These are phyloP conservation scores for Sarocladium brachiariae DNA, from an alignment of 2,329 filamentous ascomycete genomes.

Conservation along the genomic window DNA sequence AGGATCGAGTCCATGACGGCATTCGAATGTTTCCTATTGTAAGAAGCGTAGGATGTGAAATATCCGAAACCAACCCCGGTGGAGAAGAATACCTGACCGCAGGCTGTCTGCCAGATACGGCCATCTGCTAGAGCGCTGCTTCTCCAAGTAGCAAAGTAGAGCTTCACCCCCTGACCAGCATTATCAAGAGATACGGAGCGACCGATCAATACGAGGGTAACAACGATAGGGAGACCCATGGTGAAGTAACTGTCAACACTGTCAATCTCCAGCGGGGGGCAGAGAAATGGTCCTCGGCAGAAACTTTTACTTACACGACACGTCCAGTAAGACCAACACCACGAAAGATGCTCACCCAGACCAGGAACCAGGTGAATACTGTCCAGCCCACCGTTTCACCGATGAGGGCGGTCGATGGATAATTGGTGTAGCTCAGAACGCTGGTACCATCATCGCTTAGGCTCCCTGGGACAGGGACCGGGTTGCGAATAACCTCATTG, in stretches of 20 bases:
- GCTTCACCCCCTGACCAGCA: conserved; percentile 42
- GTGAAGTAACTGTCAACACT: conserved; percentile 39
- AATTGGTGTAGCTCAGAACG: conserved; percentile 37
- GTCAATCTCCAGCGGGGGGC: not conserved
- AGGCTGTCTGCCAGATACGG: conserved; percentile 52
- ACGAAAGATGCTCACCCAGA: conserved; percentile 54
- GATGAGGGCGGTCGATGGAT: conserved; percentile 38
- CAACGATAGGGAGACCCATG: conserved; percentile 53
- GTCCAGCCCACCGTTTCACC: conserved; percentile 53
- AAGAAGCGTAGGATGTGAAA: conserved; percentile 52
- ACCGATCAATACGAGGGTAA: conserved; percentile 49
- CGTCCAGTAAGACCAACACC: conserved; percentile 51
- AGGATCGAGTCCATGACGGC: conserved; percentile 52
- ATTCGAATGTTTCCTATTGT: conserved; percentile 51
- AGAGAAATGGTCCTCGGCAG: not conserved
- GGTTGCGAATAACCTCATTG: conserved; percentile 40
- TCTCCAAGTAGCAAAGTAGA: conserved; percentile 40
- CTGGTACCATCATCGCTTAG: conserved; percentile 29
- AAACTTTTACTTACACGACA: conserved; percentile 30
- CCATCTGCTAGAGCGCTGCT: conserved; percentile 42
- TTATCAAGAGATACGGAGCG: conserved; percentile 47
- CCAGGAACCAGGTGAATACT: conserved; percentile 51
- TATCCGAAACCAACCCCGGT: conserved; percentile 53
- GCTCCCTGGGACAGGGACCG: conserved; percentile 32
- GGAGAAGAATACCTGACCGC: conserved; percentile 54